Evolutionary conservation across 257 asterid genomes (phyloP).

Genomic region (Capsicum rhomboideum): DNA sequence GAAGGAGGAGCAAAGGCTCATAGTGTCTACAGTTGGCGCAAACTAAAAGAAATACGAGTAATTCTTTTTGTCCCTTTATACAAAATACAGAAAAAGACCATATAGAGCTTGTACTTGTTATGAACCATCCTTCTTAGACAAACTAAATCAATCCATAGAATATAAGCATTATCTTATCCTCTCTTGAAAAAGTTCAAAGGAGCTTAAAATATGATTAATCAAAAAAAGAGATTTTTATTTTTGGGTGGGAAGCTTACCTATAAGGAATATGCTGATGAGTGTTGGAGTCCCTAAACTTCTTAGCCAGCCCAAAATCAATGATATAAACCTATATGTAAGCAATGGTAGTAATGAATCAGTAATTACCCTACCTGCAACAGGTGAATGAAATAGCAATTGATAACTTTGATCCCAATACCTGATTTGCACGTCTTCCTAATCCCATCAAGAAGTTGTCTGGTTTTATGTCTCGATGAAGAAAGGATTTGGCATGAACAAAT

Average conservation of each 20-base stretch:
- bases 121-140: not conserved
- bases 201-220: not conserved
- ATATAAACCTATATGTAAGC: conserved; percentile 48
- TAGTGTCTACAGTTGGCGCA: not conserved
- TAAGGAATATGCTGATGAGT: conserved; percentile 88
- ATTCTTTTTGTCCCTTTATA: not conserved
- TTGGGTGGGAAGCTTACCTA: conserved; percentile 32
- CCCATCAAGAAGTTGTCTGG: conserved; percentile 92
- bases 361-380: not conserved
- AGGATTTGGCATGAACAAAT: conserved; percentile 61
- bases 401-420: conserved; percentile 31
- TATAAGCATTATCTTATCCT: not conserved
- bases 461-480: conserved; percentile 80
- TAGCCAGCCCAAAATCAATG: conserved; percentile 89
- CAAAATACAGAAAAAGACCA: not conserved
- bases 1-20: not conserved
- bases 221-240: not conserved
- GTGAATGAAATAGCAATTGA: not conserved
- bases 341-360: conserved; percentile 6
- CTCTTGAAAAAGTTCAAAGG: not conserved
- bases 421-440: conserved; percentile 81
- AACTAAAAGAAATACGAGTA: not conserved
- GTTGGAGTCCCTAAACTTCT: conserved; percentile 73
- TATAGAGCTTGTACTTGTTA: not conserved
- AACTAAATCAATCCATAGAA: not conserved